phyloP scores from a whole-genome alignment of 257 asterid species.

The Petunia secreta region DNA sequence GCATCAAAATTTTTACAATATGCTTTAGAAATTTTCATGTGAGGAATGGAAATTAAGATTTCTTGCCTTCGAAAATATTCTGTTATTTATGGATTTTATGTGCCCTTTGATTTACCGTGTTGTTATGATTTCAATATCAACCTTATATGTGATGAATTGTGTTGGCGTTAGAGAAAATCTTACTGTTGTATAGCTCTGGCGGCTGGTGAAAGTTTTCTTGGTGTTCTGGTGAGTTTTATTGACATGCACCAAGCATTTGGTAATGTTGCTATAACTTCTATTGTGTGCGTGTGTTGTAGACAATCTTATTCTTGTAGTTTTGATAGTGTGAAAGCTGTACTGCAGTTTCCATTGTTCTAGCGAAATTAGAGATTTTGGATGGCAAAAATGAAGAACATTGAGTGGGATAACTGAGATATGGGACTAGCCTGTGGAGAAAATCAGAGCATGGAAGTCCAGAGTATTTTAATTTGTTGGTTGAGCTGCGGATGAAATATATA shows the following conservation, averaged over 20 bases:
- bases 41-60: conserved; percentile 23
- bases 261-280: neutral
- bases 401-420: neutral
- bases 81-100: conserved; percentile 14
- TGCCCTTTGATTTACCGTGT: neutral
- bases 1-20: conserved; percentile 40
- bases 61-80: neutral
- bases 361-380: too few species aligned
- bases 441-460: neutral
- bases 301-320: neutral
- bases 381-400: neutral
- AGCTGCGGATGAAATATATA: neutral
- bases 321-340: neutral
- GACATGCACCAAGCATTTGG: neutral
- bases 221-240: neutral
- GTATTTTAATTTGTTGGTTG: neutral
- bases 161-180: neutral
- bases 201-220: too few species aligned
- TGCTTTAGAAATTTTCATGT: conserved; percentile 31
- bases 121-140: too few species aligned
- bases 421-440: too few species aligned
- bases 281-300: too few species aligned
- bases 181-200: neutral
- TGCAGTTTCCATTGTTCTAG: too few species aligned
- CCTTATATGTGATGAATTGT: too few species aligned